These are phyloP conservation scores for Moesziomyces sp. DNA, from an alignment of 1,284 basidiomycete species.

Conservation along the genomic window DNA sequence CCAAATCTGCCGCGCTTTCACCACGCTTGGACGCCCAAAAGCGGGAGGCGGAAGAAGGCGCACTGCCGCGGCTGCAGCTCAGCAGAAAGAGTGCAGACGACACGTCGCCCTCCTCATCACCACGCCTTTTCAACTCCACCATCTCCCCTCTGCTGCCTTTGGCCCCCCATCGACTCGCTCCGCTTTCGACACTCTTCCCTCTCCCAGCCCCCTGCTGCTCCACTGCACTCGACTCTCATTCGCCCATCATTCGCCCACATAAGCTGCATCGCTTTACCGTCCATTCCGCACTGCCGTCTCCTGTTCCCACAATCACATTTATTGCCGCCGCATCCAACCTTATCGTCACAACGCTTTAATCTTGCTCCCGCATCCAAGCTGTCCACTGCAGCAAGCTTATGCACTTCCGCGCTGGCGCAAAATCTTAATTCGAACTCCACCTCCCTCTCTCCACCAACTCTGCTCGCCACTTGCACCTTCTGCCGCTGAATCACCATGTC, in stretches of 20 bases:
- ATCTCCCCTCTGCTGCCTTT: conserved; percentile 2
- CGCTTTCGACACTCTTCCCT: background rate
- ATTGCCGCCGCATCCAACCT: no score
- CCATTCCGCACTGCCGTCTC: no score
- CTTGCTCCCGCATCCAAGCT: no score
- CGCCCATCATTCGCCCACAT: no score
- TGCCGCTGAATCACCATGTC: conserved; percentile 16
- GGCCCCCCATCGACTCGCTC: background rate
- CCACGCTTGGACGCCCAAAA: no score
- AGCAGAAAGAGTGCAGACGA: background rate
- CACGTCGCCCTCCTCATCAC: conserved; percentile 9
- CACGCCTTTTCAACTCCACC: conserved; percentile 1
- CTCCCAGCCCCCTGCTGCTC: background rate
- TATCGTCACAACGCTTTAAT: no score
- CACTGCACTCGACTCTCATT: background rate
- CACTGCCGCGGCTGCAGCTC: background rate
- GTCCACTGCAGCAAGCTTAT: no score
- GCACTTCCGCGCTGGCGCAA: background rate
- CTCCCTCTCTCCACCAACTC: no score
- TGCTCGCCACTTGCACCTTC: background rate
- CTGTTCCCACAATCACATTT: no score
- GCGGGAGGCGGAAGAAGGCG: no score
- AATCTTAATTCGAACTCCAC: background rate
- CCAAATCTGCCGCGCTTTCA: no score
- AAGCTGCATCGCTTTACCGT: no score